A percentile compares a stretch with the other conserved stretches of the same genome.
Conservation (phyloP, 2,329 filamentous ascomycete genomes). For the Sporothrix mexicana region DNA sequence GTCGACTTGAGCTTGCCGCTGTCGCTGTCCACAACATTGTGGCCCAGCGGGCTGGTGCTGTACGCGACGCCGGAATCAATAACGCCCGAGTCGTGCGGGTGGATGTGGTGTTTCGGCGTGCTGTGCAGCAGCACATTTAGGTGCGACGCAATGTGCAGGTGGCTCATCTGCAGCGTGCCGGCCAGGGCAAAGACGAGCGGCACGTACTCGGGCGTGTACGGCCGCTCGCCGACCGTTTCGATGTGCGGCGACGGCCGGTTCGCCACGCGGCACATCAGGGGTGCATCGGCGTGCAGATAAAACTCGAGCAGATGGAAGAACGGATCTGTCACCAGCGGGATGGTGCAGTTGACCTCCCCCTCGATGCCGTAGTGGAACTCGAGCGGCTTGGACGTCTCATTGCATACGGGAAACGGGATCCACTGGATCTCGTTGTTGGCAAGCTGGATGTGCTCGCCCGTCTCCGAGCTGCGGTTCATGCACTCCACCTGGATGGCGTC, state of each 20-base stretch:
- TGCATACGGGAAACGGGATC: slow-evolving; percentile 87
- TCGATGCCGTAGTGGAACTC: slow-evolving; percentile 87
- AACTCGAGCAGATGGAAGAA: slow-evolving; percentile 93
- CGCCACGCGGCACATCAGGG: slow-evolving; percentile 87
- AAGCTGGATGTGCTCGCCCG: slow-evolving; percentile 87
- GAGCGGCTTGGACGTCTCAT: slow-evolving; percentile 82
- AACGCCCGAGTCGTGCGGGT: slow-evolving; percentile 73
- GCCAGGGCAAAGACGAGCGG: slow-evolving; percentile 88
- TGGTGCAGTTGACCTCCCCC: slow-evolving; percentile 81
- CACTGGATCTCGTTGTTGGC: slow-evolving; percentile 83
- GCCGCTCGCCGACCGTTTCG: slow-evolving; percentile 59
- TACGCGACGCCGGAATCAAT: slow-evolving; percentile 89
- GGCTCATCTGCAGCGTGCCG: slow-evolving; percentile 84
- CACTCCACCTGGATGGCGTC: slow-evolving; percentile 73
- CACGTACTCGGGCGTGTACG: slow-evolving; percentile 67
- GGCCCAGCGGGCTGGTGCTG: slow-evolving; percentile 73
- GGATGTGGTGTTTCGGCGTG: slow-evolving; percentile 65
- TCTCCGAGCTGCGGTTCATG: slow-evolving; percentile 78
- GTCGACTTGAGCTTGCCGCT: slow-evolving; percentile 23
- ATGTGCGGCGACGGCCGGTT: slow-evolving; percentile 69
- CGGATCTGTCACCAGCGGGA: slow-evolving; percentile 75
- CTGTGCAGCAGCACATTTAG: slow-evolving; percentile 87
- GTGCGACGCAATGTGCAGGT: slow-evolving; percentile 87
- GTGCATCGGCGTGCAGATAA: slow-evolving; percentile 96
- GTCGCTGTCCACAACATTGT: slow-evolving; percentile 47